These are phyloP conservation scores for Candida nitratophila DNA, from an alignment of 805 yeast genomes.

Conservation along the genomic window DNA sequence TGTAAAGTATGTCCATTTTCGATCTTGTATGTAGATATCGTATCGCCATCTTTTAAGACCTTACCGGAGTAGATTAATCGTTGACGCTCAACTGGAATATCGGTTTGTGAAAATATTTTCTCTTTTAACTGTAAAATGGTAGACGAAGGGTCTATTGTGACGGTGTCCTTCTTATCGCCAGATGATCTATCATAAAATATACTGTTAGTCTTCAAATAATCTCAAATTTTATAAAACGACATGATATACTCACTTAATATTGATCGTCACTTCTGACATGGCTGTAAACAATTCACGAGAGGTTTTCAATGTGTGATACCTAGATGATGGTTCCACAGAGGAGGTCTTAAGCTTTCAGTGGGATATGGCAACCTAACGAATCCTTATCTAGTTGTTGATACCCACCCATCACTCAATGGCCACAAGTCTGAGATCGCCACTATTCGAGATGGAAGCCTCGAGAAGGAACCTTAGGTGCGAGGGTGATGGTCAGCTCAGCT, in stretches of 20 bases:
- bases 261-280: constrained; percentile 19
- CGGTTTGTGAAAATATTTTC: constrained; percentile 51
- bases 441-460: too few relatives aligned
- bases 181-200: constrained; percentile 27
- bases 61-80: constrained; percentile 91
- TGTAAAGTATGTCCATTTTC: constrained; percentile 85
- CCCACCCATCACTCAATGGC: too few relatives aligned
- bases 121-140: constrained; percentile 68
- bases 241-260: constrained; percentile 26
- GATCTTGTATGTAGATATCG: constrained; percentile 69
- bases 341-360: too few relatives aligned
- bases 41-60: constrained; percentile 79
- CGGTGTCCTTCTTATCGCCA: constrained; percentile 75
- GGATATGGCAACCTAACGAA: too few relatives aligned
- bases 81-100: constrained; percentile 71
- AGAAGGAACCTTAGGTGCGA: too few relatives aligned
- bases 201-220: too few relatives aligned
- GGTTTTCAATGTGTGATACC: too few relatives aligned
- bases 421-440: too few relatives aligned
- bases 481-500: too few relatives aligned
- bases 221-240: too few relatives aligned
- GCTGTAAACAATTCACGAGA: constrained; percentile 3
- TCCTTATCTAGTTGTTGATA: too few relatives aligned
- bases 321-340: too few relatives aligned
- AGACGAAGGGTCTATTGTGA: constrained; percentile 42